Base-by-base conservation (phyloP, 257 asterid genomes). In the Solanum pinnatisectum region DNA sequence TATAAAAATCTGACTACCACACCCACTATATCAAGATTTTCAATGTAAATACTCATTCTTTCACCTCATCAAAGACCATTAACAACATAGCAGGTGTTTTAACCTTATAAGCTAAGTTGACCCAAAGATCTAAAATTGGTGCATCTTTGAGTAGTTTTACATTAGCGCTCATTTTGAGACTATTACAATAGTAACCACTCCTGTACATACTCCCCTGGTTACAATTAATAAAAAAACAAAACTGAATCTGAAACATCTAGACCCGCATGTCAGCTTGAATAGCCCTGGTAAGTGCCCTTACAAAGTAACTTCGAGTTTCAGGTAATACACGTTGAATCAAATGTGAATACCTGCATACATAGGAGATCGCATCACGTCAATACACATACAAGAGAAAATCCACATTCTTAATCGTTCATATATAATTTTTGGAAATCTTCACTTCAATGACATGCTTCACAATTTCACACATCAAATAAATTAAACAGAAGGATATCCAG, bases 291-390 rank as follows among this genome's bases (percentile, higher is more conserved):
- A 96, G 95, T 40, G 92, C 91, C 89, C 95, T 90, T 68, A 91
- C 91, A 86, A 97, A 97, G 91, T 96, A 97, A 89, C 90, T 93
- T 23, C 94, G 97, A 20, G 98, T 95, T 91, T 96, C 99, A 0
- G 98, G 97, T 86, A 95, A 90, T 72, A 96, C 92, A 8, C 96
- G 96, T 46, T 93, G 92, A 88, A 96, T 95, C 90, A 97, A 90
- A 87, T 93, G 93, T 2, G 92, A 73, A 81, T 94, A 96, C 96
- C 99, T 97, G 95, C 92, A 87, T 49, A 86, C 92, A 87, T 49
- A 86, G n/a, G 5, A 18, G 36, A 49, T 46, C 6, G 23, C 65
- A 37, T 42, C 10, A 18, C n/a, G 4, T 84, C 7, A 84, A 40
- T 59, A 23, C 22, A 42, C 76, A 85, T 70, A 25, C 36, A 49